Base-by-base conservation (phyloP, 768 basidiomycete species). In the Psilocybe tampanensis region DNA sequence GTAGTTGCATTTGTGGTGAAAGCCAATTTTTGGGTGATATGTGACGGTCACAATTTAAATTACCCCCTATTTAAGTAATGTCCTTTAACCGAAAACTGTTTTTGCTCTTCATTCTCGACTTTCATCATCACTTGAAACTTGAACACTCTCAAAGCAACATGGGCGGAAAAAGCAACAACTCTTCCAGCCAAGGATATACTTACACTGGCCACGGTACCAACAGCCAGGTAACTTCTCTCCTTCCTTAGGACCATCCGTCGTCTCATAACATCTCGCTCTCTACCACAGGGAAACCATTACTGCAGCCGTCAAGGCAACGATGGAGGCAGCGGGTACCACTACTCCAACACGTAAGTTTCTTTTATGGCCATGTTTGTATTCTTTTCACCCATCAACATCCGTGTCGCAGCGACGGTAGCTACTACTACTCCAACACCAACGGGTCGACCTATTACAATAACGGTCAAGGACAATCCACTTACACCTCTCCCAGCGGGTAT, bases 351-450 rank as follows among this genome's bases (percentile, higher is more conserved):
- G 84, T 85, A 64, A 2, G 77, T 70, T 9, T 41, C n/a, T 22
- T 44, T 11, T 24, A 23, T n/a, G n/a, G n/a, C n/a, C n/a, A n/a
- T n/a, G n/a, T n/a, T n/a, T n/a, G n/a, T n/a, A n/a, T n/a, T n/a
- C n/a, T n/a, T n/a, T n/a, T n/a, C n/a, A n/a, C n/a, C n/a, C n/a
- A n/a, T n/a, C n/a, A n/a, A 11, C 3, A 13, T 18, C 41, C 33
- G 26, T 42, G 33, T 49, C 19, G 15, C 29, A 64, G 66, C 15
- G 57, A 87, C 52, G 85, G 83, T 2, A 80, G 80, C 55, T 88
- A 88, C 70, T 86, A 87, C 65, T 88, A 88, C 68, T 65, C 63
- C 47, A 88, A 88, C 74, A 68, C 83, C 44, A 74, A 88, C 45
- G 80, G 83, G 0, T 85, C 83, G 0, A 86, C 76, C 4, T 88